These are phyloP conservation scores for Didymella pomorum DNA, from an alignment of 2,329 filamentous ascomycete genomes.

Conservation along the genomic window DNA sequence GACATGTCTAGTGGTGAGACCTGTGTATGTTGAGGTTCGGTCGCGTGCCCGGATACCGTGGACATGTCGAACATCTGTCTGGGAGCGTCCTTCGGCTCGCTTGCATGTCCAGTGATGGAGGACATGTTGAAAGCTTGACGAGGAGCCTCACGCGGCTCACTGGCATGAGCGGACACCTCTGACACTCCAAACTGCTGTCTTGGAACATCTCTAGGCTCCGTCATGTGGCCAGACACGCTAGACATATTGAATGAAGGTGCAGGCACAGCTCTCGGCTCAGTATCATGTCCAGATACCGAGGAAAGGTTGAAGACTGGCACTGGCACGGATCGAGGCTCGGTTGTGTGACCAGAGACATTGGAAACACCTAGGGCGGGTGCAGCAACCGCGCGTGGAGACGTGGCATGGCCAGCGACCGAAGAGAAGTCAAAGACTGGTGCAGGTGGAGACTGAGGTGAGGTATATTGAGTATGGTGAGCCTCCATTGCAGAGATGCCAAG, in stretches of 20 bases:
- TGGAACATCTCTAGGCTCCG: constrained; percentile 36
- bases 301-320: constrained; percentile 30
- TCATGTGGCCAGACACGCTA: constrained; percentile 35
- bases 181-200: constrained; percentile 34
- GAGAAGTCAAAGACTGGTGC: constrained; percentile 26
- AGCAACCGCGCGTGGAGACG: constrained; percentile 30
- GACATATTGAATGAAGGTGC: constrained; percentile 34
- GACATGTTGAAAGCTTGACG: constrained; percentile 28
- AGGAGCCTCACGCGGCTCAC: constrained; percentile 24
- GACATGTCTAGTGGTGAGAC: constrained; percentile 28
- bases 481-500: constrained; percentile 31
- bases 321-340: constrained; percentile 30
- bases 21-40: constrained; percentile 33
- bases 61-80: constrained; percentile 31
- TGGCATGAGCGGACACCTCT: constrained; percentile 32
- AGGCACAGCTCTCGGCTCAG: constrained; percentile 26
- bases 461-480: constrained; percentile 33
- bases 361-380: constrained; percentile 29
- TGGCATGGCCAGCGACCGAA: constrained; percentile 33
- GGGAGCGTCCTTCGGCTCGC: constrained; percentile 29
- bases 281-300: constrained; percentile 34
- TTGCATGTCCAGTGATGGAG: constrained; percentile 20
- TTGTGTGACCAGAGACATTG: constrained; percentile 33
- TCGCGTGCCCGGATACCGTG: constrained; percentile 35
- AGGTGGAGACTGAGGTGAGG: constrained; percentile 27